These are phyloP conservation scores for Barnettozyma pratensis DNA, from an alignment of 805 yeast species.

Conservation along the genomic window DNA sequence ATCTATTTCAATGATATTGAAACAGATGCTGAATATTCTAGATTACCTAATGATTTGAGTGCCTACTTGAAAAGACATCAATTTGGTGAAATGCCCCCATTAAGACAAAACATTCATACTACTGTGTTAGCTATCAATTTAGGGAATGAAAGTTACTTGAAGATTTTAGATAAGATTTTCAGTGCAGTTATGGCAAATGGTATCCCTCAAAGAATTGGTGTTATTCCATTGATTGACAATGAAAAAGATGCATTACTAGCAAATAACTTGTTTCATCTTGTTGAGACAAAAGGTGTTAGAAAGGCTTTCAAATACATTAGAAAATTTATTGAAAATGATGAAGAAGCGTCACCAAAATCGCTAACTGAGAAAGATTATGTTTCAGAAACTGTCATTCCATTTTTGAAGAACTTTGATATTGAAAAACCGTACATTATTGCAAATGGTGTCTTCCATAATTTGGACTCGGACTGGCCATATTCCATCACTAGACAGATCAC, in stretches of 20 bases:
- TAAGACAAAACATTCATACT: conserved; percentile 71
- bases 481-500: conserved; percentile 46
- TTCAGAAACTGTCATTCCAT: conserved; percentile 20
- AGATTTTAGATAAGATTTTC: conserved; percentile 44
- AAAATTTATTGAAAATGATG: conserved; percentile 9
- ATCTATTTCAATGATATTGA: conserved; percentile 78
- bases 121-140: conserved; percentile 64
- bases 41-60: conserved; percentile 39
- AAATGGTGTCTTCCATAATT: conserved; percentile 64
- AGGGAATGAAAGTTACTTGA: conserved; percentile 44
- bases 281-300: conserved; percentile 12
- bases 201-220: conserved; percentile 76
- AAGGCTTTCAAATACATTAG: conserved; percentile 17
- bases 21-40: conserved; percentile 47
- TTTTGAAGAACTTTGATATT: conserved; percentile 36
- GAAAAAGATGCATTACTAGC: conserved; percentile 16
- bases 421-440: conserved; percentile 50
- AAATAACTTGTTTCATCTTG: conserved; percentile 16
- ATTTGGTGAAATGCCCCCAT: conserved; percentile 62
- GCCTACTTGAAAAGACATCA: conserved; percentile 42
- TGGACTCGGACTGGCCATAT: conserved; percentile 51
- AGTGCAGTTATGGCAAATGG: conserved; percentile 47
- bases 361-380: conserved; percentile 15
- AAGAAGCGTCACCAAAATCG: conserved; percentile 2
- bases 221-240: conserved; percentile 53